Evolutionary conservation across 371 early-diverging fungal species (phyloP).

Genomic region (Saksenaea oblongispora): DNA sequence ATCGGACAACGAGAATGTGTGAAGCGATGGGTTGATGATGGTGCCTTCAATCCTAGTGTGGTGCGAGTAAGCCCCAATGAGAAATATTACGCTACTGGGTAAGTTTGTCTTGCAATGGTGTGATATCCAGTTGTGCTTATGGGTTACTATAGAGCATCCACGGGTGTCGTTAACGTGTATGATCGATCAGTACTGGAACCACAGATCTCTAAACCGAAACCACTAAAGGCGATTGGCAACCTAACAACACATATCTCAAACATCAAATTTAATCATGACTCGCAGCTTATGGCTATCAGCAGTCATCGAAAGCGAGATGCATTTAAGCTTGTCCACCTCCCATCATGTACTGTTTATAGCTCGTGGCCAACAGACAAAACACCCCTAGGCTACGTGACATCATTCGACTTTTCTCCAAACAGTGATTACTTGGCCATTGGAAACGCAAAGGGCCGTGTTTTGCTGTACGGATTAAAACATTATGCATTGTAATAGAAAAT

Average conservation of each 20-base stretch:
- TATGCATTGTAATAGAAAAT: conserved; percentile 40
- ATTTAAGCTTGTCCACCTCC: conserved; percentile 77
- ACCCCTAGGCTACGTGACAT: conserved; percentile 76
- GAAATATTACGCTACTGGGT: conserved; percentile 84
- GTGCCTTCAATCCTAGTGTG: conserved; percentile 72
- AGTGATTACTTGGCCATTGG: conserved; percentile 90
- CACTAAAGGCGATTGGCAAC: conserved; percentile 77
- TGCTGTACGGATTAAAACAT: conserved; percentile 80
- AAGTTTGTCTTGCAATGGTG: conserved; percentile 17
- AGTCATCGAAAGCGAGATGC: conserved; percentile 74
- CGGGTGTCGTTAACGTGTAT: conserved; percentile 92
- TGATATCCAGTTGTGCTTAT: conserved; percentile 1
- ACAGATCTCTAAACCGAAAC: conserved; percentile 53
- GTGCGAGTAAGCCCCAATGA: conserved; percentile 75
- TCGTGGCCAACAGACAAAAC: conserved; percentile 92
- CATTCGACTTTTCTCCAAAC: conserved; percentile 82
- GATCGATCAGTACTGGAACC: conserved; percentile 49
- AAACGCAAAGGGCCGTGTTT: conserved; percentile 83
- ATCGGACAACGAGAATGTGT: conserved; percentile 63
- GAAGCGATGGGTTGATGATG: conserved; percentile 81
- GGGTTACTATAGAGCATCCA: conserved; percentile 50
- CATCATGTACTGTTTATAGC: conserved; percentile 75
- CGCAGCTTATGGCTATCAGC: conserved; percentile 79
- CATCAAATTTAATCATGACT: conserved; percentile 80
- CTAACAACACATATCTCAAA: conserved; percentile 80